A percentile compares a stretch with the other conserved stretches of the same genome.
These are phyloP conservation scores for Suillus fuscotomentosus DNA, from an alignment of 768 basidiomycete species.

Conservation along the genomic window DNA sequence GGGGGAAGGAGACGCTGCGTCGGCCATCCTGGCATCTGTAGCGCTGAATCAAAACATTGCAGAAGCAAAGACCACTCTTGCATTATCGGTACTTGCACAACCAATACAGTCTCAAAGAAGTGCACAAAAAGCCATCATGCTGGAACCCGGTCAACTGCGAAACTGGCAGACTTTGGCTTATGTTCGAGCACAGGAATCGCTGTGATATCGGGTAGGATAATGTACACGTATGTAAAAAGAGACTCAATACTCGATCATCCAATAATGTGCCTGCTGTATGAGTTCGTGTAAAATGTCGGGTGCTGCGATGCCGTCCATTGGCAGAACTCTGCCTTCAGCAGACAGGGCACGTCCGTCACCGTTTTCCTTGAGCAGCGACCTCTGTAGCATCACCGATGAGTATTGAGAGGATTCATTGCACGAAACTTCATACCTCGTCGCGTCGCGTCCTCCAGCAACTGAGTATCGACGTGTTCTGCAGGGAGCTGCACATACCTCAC, in stretches of 20 bases:
- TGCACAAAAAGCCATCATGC: conserved; percentile 64
- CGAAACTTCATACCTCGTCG: conserved; percentile 65
- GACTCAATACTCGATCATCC: neutral
- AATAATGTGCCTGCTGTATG: neutral
- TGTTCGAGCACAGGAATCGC: conserved; percentile 35
- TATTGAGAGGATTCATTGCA: conserved; percentile 5
- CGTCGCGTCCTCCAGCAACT: conserved; percentile 94
- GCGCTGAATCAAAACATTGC: conserved; percentile 32
- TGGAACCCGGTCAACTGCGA: conserved; percentile 43
- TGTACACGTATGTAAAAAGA: conserved; percentile 1
- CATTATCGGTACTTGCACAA: conserved; percentile 49
- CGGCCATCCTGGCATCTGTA: conserved; percentile 43
- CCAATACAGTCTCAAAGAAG: conserved; percentile 35
- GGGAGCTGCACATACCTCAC: conserved; percentile 97
- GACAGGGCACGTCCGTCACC: conserved; percentile 19
- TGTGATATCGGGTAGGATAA: conserved; percentile 13
- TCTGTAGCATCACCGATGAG: conserved; percentile 23
- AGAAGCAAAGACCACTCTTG: conserved; percentile 40
- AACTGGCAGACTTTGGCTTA: conserved; percentile 65
- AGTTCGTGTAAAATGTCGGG: neutral
- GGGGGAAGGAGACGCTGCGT: conserved; percentile 39
- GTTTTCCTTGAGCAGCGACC: conserved; percentile 41
- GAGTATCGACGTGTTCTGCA: conserved; percentile 91
- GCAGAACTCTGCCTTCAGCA: no score
- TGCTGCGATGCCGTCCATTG: neutral